Evolutionary conservation across 306 rosid species (phyloP).

Genomic region (Trifolium repens): DNA sequence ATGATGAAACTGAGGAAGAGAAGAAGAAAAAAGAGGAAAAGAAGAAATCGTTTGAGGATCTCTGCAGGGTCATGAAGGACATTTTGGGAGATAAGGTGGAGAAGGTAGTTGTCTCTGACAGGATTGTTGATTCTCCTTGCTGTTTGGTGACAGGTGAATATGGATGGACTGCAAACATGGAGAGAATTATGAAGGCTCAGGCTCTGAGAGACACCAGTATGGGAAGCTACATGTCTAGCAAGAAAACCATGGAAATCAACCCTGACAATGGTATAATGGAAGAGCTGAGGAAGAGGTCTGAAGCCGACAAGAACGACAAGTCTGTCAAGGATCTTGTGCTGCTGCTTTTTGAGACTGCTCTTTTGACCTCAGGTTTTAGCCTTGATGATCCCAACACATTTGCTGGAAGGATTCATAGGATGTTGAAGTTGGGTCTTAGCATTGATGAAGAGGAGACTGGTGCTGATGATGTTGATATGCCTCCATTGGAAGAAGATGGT

Average conservation of each 20-base stretch:
- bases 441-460: slow-evolving; percentile 60
- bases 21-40: slow-evolving; percentile 65
- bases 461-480: slow-evolving; percentile 66
- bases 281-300: slow-evolving; percentile 71
- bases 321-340: slow-evolving; percentile 68
- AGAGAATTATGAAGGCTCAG: slow-evolving; percentile 79
- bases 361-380: slow-evolving; percentile 75
- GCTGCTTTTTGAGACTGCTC: slow-evolving; percentile 69
- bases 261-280: slow-evolving; percentile 81
- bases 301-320: slow-evolving; percentile 67
- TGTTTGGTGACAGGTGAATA: slow-evolving; percentile 80
- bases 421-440: slow-evolving; percentile 73
- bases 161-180: slow-evolving; percentile 80
- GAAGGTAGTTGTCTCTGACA: slow-evolving; percentile 70
- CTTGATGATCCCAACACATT: slow-evolving; percentile 76
- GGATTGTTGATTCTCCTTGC: slow-evolving; percentile 75
- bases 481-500: slow-evolving; percentile 64
- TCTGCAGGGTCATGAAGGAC: slow-evolving; percentile 65
- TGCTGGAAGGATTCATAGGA: slow-evolving; percentile 67
- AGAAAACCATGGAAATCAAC: slow-evolving; percentile 81
- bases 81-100: slow-evolving; percentile 69
- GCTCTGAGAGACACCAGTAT: slow-evolving; percentile 74
- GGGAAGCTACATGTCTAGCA: slow-evolving; percentile 71
- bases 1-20: slow-evolving; percentile 70
- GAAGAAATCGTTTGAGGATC: slow-evolving; percentile 66